Percentiles rank a stretch among this genome's conserved stretches.
These are phyloP conservation scores for Colletotrichum zoysiae DNA, from an alignment of 2,329 filamentous ascomycete genomes.

Conservation along the genomic window DNA sequence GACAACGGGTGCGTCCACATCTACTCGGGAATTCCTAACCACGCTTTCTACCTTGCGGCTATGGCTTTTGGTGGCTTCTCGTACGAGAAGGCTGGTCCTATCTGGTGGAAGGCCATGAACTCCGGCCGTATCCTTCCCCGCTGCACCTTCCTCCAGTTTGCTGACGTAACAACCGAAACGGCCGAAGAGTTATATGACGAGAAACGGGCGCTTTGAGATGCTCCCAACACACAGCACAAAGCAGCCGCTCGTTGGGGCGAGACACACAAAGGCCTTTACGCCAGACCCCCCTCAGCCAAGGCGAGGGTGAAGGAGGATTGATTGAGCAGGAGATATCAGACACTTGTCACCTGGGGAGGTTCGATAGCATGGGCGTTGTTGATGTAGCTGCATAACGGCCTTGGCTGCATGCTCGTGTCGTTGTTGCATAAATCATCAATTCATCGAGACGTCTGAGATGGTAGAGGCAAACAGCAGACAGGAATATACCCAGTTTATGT, in stretches of 20 bases:
- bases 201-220: neutral
- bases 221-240: neutral
- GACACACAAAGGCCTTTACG: neutral
- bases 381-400: neutral
- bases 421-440: too few species aligned
- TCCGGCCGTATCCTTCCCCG: constrained; percentile 56
- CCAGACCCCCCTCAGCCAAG: neutral
- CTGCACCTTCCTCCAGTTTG: constrained; percentile 63
- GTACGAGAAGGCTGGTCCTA: constrained; percentile 66
- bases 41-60: constrained; percentile 65
- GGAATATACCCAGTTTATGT: neutral
- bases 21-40: constrained; percentile 69
- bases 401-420: neutral
- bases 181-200: constrained; percentile 58
- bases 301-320: neutral
- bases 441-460: neutral
- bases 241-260: too few species aligned
- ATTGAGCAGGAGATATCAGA: neutral
- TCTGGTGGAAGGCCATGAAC: constrained; percentile 65
- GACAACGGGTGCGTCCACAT: constrained; percentile 68
- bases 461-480: neutral
- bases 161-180: constrained; percentile 60
- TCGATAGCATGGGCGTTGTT: too few species aligned
- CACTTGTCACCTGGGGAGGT: neutral
- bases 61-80: constrained; percentile 58